phyloP scores from a whole-genome alignment of 768 basidiomycete genomes.

The Lactarius quietus region DNA sequence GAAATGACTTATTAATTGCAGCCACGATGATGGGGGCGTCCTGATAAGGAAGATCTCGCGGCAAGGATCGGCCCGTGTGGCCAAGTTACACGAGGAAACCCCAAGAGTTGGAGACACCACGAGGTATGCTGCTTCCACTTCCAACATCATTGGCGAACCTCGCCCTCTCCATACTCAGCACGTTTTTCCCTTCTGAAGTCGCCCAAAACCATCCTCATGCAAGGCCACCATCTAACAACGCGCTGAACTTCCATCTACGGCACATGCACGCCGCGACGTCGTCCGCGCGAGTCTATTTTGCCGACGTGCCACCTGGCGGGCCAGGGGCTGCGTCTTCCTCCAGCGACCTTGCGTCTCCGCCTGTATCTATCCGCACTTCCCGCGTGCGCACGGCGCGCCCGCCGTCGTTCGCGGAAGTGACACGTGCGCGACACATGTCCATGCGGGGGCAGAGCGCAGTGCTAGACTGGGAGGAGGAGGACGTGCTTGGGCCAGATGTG shows the following conservation, averaged over 20 bases:
- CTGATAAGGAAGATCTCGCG: background rate
- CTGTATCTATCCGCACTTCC: slow-evolving; percentile 43
- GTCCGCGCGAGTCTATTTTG: slow-evolving; percentile 54
- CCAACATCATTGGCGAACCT: slow-evolving; percentile 16
- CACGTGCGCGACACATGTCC: slow-evolving; percentile 37
- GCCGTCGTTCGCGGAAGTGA: slow-evolving; percentile 38
- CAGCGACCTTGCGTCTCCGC: slow-evolving; percentile 26
- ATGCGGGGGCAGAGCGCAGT: slow-evolving; percentile 39
- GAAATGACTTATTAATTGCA: no score
- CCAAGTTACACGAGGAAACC: background rate
- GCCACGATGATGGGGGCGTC: no score
- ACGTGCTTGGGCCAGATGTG: slow-evolving; percentile 69
- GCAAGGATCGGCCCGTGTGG: background rate
- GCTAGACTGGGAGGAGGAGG: slow-evolving; percentile 60
- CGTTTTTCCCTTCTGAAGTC: background rate
- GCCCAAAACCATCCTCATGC: slow-evolving; percentile 11
- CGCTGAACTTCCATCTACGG: slow-evolving; percentile 57
- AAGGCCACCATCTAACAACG: background rate
- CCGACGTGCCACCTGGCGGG: slow-evolving; percentile 40
- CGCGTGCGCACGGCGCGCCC: slow-evolving; percentile 45
- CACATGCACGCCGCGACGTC: slow-evolving; percentile 59
- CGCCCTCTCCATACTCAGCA: slow-evolving; percentile 14
- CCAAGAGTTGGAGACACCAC: background rate
- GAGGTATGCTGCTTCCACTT: slow-evolving; percentile 18
- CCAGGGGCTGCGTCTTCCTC: slow-evolving; percentile 26